Base-by-base conservation (phyloP, 192 early-diverging fungal species). In the Coemansia sp. region DNA sequence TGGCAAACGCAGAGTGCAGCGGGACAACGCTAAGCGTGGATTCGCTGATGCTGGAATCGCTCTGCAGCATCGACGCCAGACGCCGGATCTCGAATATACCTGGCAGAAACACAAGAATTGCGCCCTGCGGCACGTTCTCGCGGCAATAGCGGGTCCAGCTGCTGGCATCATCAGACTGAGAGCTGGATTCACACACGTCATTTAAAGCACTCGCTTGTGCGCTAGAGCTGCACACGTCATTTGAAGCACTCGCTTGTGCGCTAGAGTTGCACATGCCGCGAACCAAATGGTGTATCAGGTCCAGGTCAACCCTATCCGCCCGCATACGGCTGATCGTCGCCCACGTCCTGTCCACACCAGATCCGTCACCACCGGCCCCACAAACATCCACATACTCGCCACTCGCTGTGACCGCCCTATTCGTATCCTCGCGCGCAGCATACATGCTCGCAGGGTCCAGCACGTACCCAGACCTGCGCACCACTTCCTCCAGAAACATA, bases 1-100 rank as follows among this genome's bases (percentile, higher is more conserved):
- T 49, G 69, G 76, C 62, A 33, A 75, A 64, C 24, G 66, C 21
- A 0, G 88, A 82, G 62, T 89, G 88, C 22, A 89, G 63, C 0
- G 88, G 88, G 23, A 84, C 54, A 7, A 89, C 62, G 5, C 76
- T 69, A 5, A 72, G 46, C n/a, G n/a, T 33, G 11, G n/a, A 38
- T 9, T 38, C 0, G 16, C 30, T 3, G 1, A 53, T n/a, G 12
- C 6, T 14, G 9, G 14, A 6, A 10, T 71, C 64, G 18, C 54
- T 19, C 48, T 48, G 3, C 50, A 88, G 69, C 6, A 71, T 66
- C n/a, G 86, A 83, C 12, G 88, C 80, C 54, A 89, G 85, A 14
- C 70, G 72, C 35, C 85, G 82, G 60, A 95, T 90, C 60, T 90
- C 89, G 66, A 72, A 73, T 1, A 90, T 83, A 43, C 87, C 89